Evolutionary conservation across 129 eudicot genomes (phyloP).

Genomic region (Pseudognaphalium luteoalbum): DNA sequence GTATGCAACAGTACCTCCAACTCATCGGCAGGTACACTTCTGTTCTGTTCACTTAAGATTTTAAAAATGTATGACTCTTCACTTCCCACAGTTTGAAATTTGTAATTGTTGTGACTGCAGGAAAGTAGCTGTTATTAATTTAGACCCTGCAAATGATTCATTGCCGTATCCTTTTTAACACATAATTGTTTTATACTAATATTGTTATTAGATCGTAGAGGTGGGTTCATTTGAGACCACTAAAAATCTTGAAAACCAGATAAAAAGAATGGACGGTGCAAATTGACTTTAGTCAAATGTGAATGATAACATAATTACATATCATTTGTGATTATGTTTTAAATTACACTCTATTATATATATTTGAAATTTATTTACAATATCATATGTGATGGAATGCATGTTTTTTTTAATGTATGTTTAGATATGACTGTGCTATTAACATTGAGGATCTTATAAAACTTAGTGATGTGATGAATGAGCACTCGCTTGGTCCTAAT

Average conservation of each 20-base stretch:
- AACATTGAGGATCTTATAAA: slow-evolving; percentile 71
- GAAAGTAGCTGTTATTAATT: slow-evolving; percentile 84
- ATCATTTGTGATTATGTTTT: too few relatives aligned
- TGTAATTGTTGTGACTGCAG: slow-evolving; percentile 45
- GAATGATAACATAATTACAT: too few relatives aligned
- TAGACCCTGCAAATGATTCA: slow-evolving; percentile 95
- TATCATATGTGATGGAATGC: neutral
- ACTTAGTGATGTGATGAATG: slow-evolving; percentile 88
- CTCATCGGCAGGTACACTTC: slow-evolving; percentile 72
- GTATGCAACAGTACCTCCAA: slow-evolving; percentile 83
- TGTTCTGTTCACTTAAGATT: too few relatives aligned
- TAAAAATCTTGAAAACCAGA: too few relatives aligned
- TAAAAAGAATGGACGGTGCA: too few relatives aligned
- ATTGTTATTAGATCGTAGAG: too few relatives aligned
- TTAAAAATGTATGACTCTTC: neutral
- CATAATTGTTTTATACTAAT: neutral
- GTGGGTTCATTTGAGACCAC: too few relatives aligned
- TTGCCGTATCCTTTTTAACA: slow-evolving; percentile 73
- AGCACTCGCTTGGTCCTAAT: slow-evolving; percentile 96
- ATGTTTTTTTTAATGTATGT: slow-evolving; percentile 35
- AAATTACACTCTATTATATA: neutral
- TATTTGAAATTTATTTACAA: neutral
- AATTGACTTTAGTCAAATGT: neutral
- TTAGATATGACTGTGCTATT: slow-evolving; percentile 65
- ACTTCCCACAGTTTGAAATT: neutral